phyloP scores from a whole-genome alignment of 2,329 filamentous ascomycete genomes.

The Chaetomium olivaceum region DNA sequence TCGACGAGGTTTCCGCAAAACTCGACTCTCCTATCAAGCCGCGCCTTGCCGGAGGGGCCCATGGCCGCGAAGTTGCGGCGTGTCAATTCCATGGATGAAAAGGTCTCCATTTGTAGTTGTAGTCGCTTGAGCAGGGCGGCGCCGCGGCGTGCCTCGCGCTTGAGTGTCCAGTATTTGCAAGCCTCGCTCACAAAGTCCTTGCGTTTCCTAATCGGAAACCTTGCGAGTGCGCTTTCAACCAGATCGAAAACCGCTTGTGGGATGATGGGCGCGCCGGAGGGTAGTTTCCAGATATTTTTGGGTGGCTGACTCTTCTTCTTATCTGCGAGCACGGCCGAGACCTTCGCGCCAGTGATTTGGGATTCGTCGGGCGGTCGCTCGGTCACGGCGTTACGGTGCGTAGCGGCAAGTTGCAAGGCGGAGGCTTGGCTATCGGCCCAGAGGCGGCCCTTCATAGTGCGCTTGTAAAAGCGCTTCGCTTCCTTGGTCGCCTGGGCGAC shows the following conservation, averaged over 20 bases:
- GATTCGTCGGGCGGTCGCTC: constrained; percentile 77
- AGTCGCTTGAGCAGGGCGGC: constrained; percentile 90
- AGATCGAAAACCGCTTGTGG: constrained; percentile 84
- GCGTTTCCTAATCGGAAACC: constrained; percentile 77
- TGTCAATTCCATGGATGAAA: constrained; percentile 96
- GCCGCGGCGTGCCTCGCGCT: constrained; percentile 87
- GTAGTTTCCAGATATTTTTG: constrained; percentile 84
- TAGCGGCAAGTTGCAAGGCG: constrained; percentile 76
- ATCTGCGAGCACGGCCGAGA: constrained; percentile 71
- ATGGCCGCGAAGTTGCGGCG: constrained; percentile 93
- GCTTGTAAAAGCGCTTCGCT: constrained; percentile 86
- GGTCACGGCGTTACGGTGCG: constrained; percentile 62
- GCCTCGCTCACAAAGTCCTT: constrained; percentile 92
- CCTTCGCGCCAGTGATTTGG: constrained; percentile 79
- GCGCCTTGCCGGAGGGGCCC: constrained; percentile 78
- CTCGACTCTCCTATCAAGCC: constrained; percentile 79
- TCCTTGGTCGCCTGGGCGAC: constrained; percentile 78
- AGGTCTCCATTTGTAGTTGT: constrained; percentile 92
- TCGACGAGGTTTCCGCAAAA: constrained; percentile 76
- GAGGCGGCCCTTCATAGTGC: constrained; percentile 81
- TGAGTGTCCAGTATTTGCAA: constrained; percentile 97
- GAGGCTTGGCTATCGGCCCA: constrained; percentile 91
- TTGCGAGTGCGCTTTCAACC: constrained; percentile 78
- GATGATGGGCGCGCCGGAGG: constrained; percentile 92
- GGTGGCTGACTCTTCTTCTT: constrained; percentile 70